phyloP scores from a whole-genome alignment of 768 basidiomycete genomes.

The Pulveroboletus frians region DNA sequence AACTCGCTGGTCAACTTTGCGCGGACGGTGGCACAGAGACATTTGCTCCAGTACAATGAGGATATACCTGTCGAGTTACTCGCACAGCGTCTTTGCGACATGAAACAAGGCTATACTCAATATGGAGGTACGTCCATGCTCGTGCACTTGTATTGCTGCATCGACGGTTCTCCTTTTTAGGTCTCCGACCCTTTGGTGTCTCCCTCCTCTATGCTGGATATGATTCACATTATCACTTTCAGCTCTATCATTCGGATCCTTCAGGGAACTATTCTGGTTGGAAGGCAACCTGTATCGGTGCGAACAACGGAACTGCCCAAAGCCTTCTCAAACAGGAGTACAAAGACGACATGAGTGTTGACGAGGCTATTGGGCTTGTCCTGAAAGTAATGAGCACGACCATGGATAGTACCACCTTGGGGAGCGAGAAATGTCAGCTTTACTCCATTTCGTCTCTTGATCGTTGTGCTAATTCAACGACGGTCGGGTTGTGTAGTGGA shows the following conservation, averaged over 20 bases:
- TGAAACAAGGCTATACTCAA: slow-evolving; percentile 99
- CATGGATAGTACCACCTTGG: slow-evolving; percentile 96
- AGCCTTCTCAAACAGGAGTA: slow-evolving; percentile 97
- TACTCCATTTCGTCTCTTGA: slow-evolving; percentile 20
- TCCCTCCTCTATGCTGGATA: slow-evolving; percentile 95
- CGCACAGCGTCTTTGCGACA: slow-evolving; percentile 88
- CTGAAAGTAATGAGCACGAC: slow-evolving; percentile 98
- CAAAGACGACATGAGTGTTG: slow-evolving; percentile 87
- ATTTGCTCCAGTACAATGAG: slow-evolving; percentile 89
- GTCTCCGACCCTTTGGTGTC: slow-evolving; percentile 96
- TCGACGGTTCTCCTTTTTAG: slow-evolving; percentile 25
- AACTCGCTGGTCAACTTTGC: slow-evolving; percentile 97
- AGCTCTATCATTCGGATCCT: slow-evolving; percentile 97
- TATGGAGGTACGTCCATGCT: slow-evolving; percentile 66
- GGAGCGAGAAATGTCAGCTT: slow-evolving; percentile 88
- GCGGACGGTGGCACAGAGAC: slow-evolving; percentile 82
- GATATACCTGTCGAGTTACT: slow-evolving; percentile 97
- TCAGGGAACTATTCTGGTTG: slow-evolving; percentile 98
- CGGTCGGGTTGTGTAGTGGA: slow-evolving; percentile 59
- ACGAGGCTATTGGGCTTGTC: slow-evolving; percentile 89
- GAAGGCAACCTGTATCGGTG: slow-evolving; percentile 99
- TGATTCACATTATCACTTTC: slow-evolving; percentile 93
- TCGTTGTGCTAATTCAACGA: background rate
- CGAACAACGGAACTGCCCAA: slow-evolving; percentile 95
- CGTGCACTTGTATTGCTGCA: background rate